Evolutionary conservation across 257 asterid species (phyloP), one percentile per base, ranked within the genome.

Genomic region (Nicotiana tabacum): DNA sequence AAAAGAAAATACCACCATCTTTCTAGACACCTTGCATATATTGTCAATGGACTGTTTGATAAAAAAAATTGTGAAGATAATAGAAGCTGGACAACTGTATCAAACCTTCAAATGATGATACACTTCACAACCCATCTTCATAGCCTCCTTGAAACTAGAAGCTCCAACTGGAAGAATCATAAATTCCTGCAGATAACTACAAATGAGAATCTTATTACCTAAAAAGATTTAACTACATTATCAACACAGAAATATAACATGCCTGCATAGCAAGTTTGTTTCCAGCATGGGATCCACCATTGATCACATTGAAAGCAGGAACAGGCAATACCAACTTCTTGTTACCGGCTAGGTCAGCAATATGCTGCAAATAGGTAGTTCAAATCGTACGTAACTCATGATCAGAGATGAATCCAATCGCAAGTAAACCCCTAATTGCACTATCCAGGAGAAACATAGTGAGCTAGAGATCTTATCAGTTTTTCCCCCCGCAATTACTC

Each of bases 261-360:
- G 86, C 97, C 98, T 95, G 99, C 99, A 96, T 96, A 67, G 99
- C 99, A 83, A 96, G 98, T 85, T 96, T 96, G 94, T 96, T 96
- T 51, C 99, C 99, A 39, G 99, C 99, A 79, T 94, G 99, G 53
- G 98, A 96, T 87, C 98, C 99, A 86, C 99, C 99, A 82, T 96
- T 96, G 86, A 96, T 96, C 55, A 96, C 99, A 85, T 96, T 96
- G 91, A 96, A 94, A 69, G 99, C 99, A 48, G 99, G 99, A 67
- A 96, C 98, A 60, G 98, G 98, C 82, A 96, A 92, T 82, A 96
- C 97, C 85, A 96, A 81, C 85, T 94, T 94, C 89, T 91, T 96
- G 92, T 96, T 96, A n/a, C 99, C 98, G 13, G 99, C 96, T 21
- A 96, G 84, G 88, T 94, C 93, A 84, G 99, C 98, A 85, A 96